phyloP scores from a whole-genome alignment of 2,329 filamentous ascomycete genomes.

The Epichloe typhina region DNA sequence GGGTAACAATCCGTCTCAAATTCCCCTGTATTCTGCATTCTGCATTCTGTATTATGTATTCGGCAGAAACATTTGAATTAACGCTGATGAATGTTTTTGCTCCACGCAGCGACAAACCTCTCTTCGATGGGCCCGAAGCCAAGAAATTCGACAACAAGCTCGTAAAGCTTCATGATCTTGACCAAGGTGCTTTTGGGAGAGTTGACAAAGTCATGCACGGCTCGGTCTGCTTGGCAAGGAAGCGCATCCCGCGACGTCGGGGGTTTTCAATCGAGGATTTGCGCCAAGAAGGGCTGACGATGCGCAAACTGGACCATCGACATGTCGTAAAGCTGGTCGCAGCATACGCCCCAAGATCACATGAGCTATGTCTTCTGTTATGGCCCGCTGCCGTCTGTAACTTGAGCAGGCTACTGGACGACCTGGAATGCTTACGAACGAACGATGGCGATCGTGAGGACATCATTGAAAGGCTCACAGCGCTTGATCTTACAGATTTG shows the following conservation, averaged over 20 bases:
- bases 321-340: constrained; percentile 35
- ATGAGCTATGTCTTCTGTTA: constrained; percentile 31
- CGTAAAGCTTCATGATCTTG: constrained; percentile 22
- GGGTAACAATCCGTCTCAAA: background rate
- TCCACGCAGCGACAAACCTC: constrained; percentile 16
- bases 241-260: constrained; percentile 26
- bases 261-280: constrained; percentile 27
- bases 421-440: constrained; percentile 27
- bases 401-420: constrained; percentile 27
- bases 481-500: constrained; percentile 25
- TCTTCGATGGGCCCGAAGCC: constrained; percentile 18
- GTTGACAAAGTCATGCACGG: constrained; percentile 30
- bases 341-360: constrained; percentile 27
- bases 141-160: constrained; percentile 22
- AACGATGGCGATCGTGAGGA: constrained; percentile 27
- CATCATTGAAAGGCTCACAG: constrained; percentile 24
- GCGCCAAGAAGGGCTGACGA: constrained; percentile 31
- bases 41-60: background rate
- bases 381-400: constrained; percentile 36
- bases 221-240: constrained; percentile 30
- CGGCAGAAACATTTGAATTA: background rate
- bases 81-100: background rate
- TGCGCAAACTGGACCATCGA: constrained; percentile 33
- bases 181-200: constrained; percentile 28
- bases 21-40: background rate